phyloP scores from a whole-genome alignment of 2,329 filamentous ascomycete genomes.

The Conoideocrella luteorostrata region DNA sequence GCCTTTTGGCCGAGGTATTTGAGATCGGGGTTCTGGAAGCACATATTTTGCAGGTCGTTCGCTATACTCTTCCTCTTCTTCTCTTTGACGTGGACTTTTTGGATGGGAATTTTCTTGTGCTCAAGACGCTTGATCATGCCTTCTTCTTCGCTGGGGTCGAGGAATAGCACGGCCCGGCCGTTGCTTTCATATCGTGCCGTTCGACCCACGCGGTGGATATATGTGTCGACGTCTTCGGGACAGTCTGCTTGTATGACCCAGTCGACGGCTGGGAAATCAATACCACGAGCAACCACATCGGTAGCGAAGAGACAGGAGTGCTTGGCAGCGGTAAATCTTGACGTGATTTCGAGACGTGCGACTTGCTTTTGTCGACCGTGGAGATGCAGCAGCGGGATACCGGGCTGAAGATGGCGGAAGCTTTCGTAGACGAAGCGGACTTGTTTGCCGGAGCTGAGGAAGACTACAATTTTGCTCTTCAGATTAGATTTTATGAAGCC shows the following conservation, averaged over 20 bases:
- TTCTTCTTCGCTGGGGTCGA: constrained; percentile 85
- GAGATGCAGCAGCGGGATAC: constrained; percentile 86
- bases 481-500: constrained; percentile 88
- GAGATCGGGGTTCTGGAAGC: constrained; percentile 86
- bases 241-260: constrained; percentile 99
- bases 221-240: constrained; percentile 93
- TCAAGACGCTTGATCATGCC: constrained; percentile 85
- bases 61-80: constrained; percentile 86
- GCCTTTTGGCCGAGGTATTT: constrained; percentile 96
- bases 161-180: constrained; percentile 81
- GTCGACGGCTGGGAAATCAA: constrained; percentile 94
- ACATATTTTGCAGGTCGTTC: constrained; percentile 85
- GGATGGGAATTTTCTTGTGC: constrained; percentile 83
- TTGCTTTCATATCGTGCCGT: constrained; percentile 90
- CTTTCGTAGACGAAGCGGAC: constrained; percentile 94
- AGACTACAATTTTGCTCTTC: constrained; percentile 92
- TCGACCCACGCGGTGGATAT: constrained; percentile 91
- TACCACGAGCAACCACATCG: constrained; percentile 85
- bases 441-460: constrained; percentile 91
- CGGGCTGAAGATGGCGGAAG: constrained; percentile 87
- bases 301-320: constrained; percentile 89
- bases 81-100: constrained; percentile 77
- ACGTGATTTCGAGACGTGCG: constrained; percentile 80
- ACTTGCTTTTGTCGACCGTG: constrained; percentile 91
- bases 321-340: constrained; percentile 73